Base-by-base conservation (phyloP, 176 grass and related monocot genomes). In the Raddia distichophylla region DNA sequence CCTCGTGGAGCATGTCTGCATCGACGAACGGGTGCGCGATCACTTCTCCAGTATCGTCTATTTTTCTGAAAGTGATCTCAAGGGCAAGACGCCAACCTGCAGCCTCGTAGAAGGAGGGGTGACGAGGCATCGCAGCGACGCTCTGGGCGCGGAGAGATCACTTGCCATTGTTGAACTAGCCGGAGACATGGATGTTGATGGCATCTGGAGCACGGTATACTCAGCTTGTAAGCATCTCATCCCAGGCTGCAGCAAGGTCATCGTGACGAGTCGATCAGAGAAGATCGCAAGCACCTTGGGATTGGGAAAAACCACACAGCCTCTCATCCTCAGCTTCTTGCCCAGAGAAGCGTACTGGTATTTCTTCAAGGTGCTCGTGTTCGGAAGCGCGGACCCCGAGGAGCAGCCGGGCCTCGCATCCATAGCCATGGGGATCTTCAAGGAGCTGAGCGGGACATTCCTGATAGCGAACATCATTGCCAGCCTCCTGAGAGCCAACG, bases 241-340 rank as follows among this genome's bases (percentile, higher is more conserved):
- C 2, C 17, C 43, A 40, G 4, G 20, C 33, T 18, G 43, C 18
- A 86, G 77, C 45, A 86, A 80, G 22, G n/a, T 86, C 18, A 86
- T 86, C 45, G 15, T 86, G 15, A 58, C 57, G 0, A 61, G 12
- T 27, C 8, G 14, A 40, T 40, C 37, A 40, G 37, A 40, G 3
- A 40, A 40, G 37, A 40, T 40, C 4, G 2, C 37, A 40, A 40
- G 37, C 4, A 1, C 4, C 37, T 40, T 40, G 37, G 27, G 27
- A 27, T 27, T 27, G 27, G 37, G 37, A 40, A 40, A 5, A 4
- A 71, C 46, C 13, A 45, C 76, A 3, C 15, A 19, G 3, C 33
- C 83, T 6, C 27, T 85, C 12, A 69, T 17, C 1, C 0, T 85
- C 5, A 14, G 68, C 0, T 15, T 72, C 7, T 32, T 84, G 22